Conservation (phyloP, 441 rosid genomes). For the Viola pubescens region DNA sequence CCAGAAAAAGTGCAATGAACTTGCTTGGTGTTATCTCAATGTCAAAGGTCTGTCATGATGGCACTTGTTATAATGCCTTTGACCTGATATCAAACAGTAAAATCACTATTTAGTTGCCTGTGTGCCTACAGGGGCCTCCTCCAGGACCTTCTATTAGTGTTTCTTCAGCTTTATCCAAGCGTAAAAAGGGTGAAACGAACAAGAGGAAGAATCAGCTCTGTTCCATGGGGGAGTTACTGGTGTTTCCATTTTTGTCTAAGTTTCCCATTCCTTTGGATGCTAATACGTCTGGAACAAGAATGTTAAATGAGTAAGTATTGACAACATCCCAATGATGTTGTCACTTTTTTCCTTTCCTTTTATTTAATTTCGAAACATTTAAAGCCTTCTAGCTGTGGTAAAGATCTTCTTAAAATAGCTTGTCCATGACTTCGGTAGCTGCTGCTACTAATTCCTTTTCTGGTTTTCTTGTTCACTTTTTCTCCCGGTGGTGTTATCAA, state of each 20-base stretch:
- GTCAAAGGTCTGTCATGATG: conserved; percentile 51
- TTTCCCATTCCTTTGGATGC: conserved; percentile 51
- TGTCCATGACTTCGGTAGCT: too few species aligned
- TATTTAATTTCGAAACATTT: background rate
- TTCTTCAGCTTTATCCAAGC: conserved; percentile 50
- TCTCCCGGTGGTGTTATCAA: conserved; percentile 15
- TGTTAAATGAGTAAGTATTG: conserved; percentile 47
- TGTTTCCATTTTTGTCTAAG: conserved; percentile 79
- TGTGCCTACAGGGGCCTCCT: conserved; percentile 62
- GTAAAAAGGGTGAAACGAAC: conserved; percentile 74
- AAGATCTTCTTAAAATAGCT: too few species aligned
- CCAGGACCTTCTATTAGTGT: conserved; percentile 32
- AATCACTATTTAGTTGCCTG: conserved; percentile 14
- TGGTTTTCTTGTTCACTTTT: conserved; percentile 9
- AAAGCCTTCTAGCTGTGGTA: too few species aligned
- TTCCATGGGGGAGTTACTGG: conserved; percentile 75
- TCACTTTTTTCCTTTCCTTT: background rate
- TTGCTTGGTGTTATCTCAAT: conserved; percentile 75
- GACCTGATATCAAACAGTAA: conserved; percentile 14
- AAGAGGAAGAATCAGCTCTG: conserved; percentile 38
- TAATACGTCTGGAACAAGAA: conserved; percentile 39
- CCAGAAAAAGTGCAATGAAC: conserved; percentile 80
- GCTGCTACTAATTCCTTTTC: background rate
- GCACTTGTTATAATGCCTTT: conserved; percentile 10
- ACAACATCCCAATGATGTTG: conserved; percentile 14